Conservation (phyloP, 129 eudicot species). For the Centrapalus pauciflorus region DNA sequence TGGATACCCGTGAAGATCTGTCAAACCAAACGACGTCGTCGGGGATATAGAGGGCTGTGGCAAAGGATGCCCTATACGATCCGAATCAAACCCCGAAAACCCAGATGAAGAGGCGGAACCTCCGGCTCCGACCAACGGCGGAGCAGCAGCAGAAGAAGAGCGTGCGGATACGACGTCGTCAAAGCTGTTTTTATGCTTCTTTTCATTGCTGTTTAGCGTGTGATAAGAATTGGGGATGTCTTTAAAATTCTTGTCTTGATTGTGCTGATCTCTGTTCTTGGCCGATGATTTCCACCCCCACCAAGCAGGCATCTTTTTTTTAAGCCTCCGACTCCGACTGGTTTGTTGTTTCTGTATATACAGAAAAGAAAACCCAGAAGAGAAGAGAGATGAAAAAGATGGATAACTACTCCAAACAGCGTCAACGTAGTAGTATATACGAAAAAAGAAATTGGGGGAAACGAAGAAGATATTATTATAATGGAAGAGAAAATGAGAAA, state of each 20-base stretch:
- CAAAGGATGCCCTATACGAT: slow-evolving; percentile 45
- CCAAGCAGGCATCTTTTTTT: slow-evolving; percentile 75
- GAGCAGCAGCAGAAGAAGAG: slow-evolving; percentile 12
- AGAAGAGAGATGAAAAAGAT: background rate
- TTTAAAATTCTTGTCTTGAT: slow-evolving; percentile 7
- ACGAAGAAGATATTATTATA: slow-evolving; percentile 8
- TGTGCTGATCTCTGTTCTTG: slow-evolving; percentile 40
- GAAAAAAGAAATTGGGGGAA: background rate
- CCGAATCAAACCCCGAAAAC: slow-evolving; percentile 34
- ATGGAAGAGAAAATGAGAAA: background rate
- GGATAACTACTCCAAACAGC: slow-evolving; percentile 15
- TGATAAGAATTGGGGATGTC: slow-evolving; percentile 7
- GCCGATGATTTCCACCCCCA: slow-evolving; percentile 64
- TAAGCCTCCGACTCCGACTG: background rate
- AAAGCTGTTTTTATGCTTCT: slow-evolving; percentile 37
- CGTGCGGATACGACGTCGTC: slow-evolving; percentile 38
- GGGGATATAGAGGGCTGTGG: slow-evolving; percentile 57
- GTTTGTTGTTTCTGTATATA: too few species aligned
- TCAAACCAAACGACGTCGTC: slow-evolving; percentile 16
- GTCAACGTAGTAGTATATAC: slow-evolving; percentile 13
- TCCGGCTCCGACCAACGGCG: slow-evolving; percentile 20
- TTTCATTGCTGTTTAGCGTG: slow-evolving; percentile 11
- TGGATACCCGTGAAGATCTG: slow-evolving; percentile 15
- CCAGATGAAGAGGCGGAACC: background rate
- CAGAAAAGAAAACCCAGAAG: too few species aligned